Percentiles rank a stretch among this genome's conserved stretches.
These are phyloP conservation scores for Ettlia oleoabundans DNA, from an alignment of 139 green algal genomes.

Conservation along the genomic window DNA sequence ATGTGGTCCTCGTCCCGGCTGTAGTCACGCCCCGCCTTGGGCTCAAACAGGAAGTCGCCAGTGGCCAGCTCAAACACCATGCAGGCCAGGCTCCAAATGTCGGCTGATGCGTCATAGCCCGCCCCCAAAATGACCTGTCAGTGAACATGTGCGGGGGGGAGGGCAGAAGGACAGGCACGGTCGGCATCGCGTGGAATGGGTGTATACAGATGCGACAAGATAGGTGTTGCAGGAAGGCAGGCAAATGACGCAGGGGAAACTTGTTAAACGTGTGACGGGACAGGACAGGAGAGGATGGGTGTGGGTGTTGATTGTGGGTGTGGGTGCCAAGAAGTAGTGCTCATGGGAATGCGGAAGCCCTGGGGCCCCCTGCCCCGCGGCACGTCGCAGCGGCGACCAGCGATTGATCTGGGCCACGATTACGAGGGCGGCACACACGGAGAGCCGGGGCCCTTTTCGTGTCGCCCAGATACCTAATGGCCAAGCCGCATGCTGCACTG, in stretches of 20 bases:
- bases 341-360: slow-evolving; percentile 32
- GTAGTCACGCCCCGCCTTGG: slow-evolving; percentile 44
- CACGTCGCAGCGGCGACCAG: slow-evolving; percentile 52
- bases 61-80: slow-evolving; percentile 98
- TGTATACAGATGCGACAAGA: not conserved
- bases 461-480: slow-evolving; percentile 56
- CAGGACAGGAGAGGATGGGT: not conserved
- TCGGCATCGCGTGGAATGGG: not conserved
- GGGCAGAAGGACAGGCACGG: not conserved
- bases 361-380: slow-evolving; percentile 18
- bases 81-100: slow-evolving; percentile 98
- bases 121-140: slow-evolving; percentile 84
- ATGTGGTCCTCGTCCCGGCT: slow-evolving; percentile 98
- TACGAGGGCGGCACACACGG: slow-evolving; percentile 49
- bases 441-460: slow-evolving; percentile 1
- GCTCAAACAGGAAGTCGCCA: slow-evolving; percentile 95
- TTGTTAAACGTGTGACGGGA: not conserved
- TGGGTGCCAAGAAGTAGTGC: slow-evolving; percentile 47
- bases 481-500: not conserved
- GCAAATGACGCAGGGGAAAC: too few relatives aligned
- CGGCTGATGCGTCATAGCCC: slow-evolving; percentile 90
- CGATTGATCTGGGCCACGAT: slow-evolving; percentile 41
- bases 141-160: not conserved
- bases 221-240: not conserved
- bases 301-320: too few relatives aligned